Evolutionary conservation across 208 protist genomes (phyloP), one percentile per base, ranked within the genome.

Genomic region (Acanthamoeba sp.): DNA sequence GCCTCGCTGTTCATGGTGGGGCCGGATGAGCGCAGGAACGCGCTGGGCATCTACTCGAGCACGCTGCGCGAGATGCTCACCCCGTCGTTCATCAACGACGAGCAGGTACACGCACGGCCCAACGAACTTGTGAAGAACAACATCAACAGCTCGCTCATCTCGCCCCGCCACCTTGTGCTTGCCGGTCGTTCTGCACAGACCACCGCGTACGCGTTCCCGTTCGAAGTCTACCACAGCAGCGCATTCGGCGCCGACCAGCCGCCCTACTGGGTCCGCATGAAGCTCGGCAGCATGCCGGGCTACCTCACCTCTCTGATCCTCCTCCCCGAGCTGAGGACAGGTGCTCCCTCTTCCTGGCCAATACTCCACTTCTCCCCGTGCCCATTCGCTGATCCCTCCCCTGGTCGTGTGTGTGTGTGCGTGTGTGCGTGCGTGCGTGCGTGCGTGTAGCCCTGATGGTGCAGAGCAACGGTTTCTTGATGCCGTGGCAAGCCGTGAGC

Each of bases 171-270:
- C n/a, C n/a, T n/a, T 40, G 38, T 14, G 78, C n/a, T 22, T 87
- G n/a, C n/a, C n/a, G n/a, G n/a, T n/a, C n/a, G n/a, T n/a, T n/a
- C n/a, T n/a, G n/a, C n/a, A n/a, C n/a, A n/a, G n/a, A n/a, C n/a
- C n/a, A n/a, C n/a, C n/a, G n/a, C n/a, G n/a, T n/a, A 87, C 34
- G 78, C 38, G 12, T 55, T 32, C 38, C 78, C 78, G 2, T 87
- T 87, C n/a, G 78, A 87, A 38, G 55, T 87, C 5, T 87, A 87
- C 78, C 78, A 87, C 78, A 59, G 38, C 2, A 87, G 78, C 27
- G 42, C 34, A 7, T 14, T 87, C 4, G 38, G 42, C 12, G 18
- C 12, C 5, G 24, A 55, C 27, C 38, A 55, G 2, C 48, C 78
- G 20, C 7, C 3, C 16, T 87, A 87, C 78, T 87, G 78, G 78